Evolutionary conservation across 805 yeast species (phyloP).

Genomic region (Saccharomyces mikatae): DNA sequence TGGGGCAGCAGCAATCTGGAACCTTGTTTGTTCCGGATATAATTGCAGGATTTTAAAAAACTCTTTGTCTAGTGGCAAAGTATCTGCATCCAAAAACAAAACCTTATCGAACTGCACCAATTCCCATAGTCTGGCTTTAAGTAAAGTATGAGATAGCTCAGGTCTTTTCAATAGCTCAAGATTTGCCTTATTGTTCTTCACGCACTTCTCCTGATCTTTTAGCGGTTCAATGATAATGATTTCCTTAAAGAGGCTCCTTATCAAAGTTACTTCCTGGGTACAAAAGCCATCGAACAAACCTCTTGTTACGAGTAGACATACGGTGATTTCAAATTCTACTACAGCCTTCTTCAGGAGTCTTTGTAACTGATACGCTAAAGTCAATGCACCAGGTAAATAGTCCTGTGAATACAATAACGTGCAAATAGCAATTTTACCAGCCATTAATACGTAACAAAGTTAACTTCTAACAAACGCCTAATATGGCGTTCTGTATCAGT

Average conservation of each 20-base stretch:
- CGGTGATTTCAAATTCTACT: not conserved
- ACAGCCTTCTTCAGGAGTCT: conserved; percentile 7
- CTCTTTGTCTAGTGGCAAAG: conserved; percentile 35
- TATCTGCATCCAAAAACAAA: conserved; percentile 55
- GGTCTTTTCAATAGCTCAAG: conserved; percentile 36
- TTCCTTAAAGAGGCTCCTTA: conserved; percentile 18
- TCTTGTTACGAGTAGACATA: conserved; percentile 12
- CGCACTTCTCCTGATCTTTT: conserved; percentile 13
- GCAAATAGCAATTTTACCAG: not conserved
- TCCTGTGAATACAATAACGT: conserved; percentile 39
- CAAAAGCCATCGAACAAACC: conserved; percentile 8
- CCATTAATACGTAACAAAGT: not conserved
- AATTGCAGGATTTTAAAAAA: conserved; percentile 14
- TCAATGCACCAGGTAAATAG: conserved; percentile 48
- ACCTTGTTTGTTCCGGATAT: conserved; percentile 13
- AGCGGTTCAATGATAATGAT: conserved; percentile 20
- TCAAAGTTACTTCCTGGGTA: conserved; percentile 6
- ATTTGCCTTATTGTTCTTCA: conserved; percentile 14
- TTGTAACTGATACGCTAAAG: conserved; percentile 35
- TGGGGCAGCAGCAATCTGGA: conserved; percentile 45
- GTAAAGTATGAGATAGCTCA: conserved; percentile 41
- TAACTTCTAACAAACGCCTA: not conserved
- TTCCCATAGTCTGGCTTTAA: conserved; percentile 42
- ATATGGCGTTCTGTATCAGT: not conserved
- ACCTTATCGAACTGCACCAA: conserved; percentile 36